Evolutionary conservation across 2,329 filamentous ascomycete species (phyloP).

Genomic region (Talaromyces funiculosus): DNA sequence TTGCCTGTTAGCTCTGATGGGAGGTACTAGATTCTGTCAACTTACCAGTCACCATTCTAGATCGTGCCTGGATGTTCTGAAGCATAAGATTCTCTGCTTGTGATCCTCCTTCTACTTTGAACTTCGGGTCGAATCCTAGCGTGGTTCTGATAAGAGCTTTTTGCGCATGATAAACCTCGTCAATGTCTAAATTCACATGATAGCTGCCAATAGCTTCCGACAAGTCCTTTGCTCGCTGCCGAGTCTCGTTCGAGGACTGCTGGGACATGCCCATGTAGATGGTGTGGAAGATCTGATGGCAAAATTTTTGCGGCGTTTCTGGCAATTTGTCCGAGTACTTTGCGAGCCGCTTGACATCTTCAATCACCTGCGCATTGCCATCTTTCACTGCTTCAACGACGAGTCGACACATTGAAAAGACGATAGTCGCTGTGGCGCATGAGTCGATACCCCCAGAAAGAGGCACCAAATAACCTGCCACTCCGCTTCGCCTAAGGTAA

Average conservation of each 20-base stretch:
- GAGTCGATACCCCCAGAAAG: slow-evolving; percentile 31
- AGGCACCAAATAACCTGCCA: slow-evolving; percentile 28
- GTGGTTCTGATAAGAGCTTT: slow-evolving; percentile 42
- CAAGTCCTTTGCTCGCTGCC: slow-evolving; percentile 58
- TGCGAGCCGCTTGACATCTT: slow-evolving; percentile 26
- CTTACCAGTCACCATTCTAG: slow-evolving; percentile 52
- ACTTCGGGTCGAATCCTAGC: slow-evolving; percentile 51
- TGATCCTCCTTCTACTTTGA: slow-evolving; percentile 58
- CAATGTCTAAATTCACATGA: slow-evolving; percentile 68
- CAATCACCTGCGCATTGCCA: slow-evolving; percentile 23
- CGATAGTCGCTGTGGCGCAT: slow-evolving; percentile 26
- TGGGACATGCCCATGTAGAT: slow-evolving; percentile 65
- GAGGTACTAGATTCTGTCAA: background rate
- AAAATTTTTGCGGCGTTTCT: slow-evolving; percentile 54
- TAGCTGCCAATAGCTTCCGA: slow-evolving; percentile 57
- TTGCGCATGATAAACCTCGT: slow-evolving; percentile 45
- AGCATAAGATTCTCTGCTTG: slow-evolving; percentile 25
- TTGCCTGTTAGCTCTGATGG: background rate
- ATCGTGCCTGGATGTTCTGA: slow-evolving; percentile 57
- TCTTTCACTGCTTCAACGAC: slow-evolving; percentile 23
- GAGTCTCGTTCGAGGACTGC: slow-evolving; percentile 60
- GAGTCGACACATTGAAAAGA: slow-evolving; percentile 30
- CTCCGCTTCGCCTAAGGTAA: slow-evolving; percentile 25
- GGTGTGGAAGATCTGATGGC: slow-evolving; percentile 53
- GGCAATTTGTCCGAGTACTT: slow-evolving; percentile 44